These are phyloP conservation scores for Stereocaulon alpinum DNA, from an alignment of 495 filamentous ascomycete genomes.

Conservation along the genomic window DNA sequence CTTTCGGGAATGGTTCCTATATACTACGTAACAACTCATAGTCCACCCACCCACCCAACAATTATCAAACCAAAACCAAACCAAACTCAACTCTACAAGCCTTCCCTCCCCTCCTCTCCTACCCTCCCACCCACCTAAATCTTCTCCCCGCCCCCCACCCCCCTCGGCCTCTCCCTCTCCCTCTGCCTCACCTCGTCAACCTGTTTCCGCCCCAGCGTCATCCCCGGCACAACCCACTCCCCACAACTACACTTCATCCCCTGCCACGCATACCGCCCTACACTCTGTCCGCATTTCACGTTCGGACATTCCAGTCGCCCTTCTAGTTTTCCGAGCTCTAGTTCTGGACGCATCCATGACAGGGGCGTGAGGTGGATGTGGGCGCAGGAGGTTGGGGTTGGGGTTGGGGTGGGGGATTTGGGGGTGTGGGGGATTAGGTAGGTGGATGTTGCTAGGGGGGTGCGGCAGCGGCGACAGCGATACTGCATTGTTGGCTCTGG, in stretches of 20 bases:
- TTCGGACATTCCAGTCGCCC: slow-evolving; percentile 79
- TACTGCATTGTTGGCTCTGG: slow-evolving; percentile 1
- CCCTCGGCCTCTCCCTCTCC: slow-evolving; percentile 15
- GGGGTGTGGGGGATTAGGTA: slow-evolving; percentile 48
- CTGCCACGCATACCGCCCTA: slow-evolving; percentile 93
- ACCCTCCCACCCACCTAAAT: background rate
- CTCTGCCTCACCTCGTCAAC: slow-evolving; percentile 57
- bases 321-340: slow-evolving; percentile 66
- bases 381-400: slow-evolving; percentile 40
- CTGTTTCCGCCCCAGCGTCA: slow-evolving; percentile 68
- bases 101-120: no score
- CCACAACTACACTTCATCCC: slow-evolving; percentile 88
- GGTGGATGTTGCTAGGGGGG: slow-evolving; percentile 50
- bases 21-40: background rate
- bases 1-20: background rate
- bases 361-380: slow-evolving; percentile 86
- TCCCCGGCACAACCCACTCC: slow-evolving; percentile 83
- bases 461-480: slow-evolving; percentile 29
- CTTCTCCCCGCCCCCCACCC: background rate
- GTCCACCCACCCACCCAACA: background rate
- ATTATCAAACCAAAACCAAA: background rate
- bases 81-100: background rate
- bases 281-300: slow-evolving; percentile 59
- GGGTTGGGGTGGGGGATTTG: slow-evolving; percentile 1
- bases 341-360: slow-evolving; percentile 80